These are phyloP conservation scores for Leccinum subrobustum DNA, from an alignment of 1,284 basidiomycete species.

Conservation along the genomic window DNA sequence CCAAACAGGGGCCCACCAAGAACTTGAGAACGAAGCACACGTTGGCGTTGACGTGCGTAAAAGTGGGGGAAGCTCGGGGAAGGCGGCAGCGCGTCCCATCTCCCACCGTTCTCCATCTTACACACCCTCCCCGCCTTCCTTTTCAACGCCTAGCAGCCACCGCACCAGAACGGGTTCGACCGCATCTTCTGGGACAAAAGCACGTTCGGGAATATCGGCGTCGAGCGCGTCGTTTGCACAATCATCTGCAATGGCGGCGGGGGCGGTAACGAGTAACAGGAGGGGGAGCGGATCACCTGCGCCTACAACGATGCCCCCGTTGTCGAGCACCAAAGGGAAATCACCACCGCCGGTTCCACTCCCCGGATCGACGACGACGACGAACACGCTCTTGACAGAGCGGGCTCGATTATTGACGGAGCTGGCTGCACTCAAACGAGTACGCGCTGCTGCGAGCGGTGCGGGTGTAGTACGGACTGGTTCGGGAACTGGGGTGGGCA, in stretches of 20 bases:
- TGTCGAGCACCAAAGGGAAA: background rate
- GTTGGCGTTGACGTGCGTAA: background rate
- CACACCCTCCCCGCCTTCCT: conserved; percentile 22
- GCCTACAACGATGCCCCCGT: background rate
- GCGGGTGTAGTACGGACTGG: background rate
- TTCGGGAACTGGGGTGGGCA: background rate
- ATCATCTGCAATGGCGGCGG: background rate
- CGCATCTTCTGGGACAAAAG: background rate
- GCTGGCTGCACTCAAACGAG: conserved; percentile 29
- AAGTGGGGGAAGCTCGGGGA: background rate
- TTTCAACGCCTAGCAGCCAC: conserved; percentile 3
- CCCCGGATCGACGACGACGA: conserved; percentile 18
- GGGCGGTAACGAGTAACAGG: background rate
- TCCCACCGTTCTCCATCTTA: conserved; percentile 10
- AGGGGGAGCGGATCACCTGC: background rate
- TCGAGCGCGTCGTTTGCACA: background rate
- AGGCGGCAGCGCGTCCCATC: background rate
- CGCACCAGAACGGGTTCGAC: background rate
- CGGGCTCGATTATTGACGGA: conserved; percentile 31
- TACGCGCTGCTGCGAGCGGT: conserved; percentile 14
- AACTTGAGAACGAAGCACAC: background rate
- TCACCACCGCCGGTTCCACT: background rate
- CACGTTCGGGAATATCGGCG: background rate
- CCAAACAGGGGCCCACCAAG: background rate
- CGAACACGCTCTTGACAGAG: conserved; percentile 28